Percentiles rank a stretch among this genome's conserved stretches.
Conservation (phyloP, 495 filamentous ascomycete species). For the Talaromyces stipitatus region DNA sequence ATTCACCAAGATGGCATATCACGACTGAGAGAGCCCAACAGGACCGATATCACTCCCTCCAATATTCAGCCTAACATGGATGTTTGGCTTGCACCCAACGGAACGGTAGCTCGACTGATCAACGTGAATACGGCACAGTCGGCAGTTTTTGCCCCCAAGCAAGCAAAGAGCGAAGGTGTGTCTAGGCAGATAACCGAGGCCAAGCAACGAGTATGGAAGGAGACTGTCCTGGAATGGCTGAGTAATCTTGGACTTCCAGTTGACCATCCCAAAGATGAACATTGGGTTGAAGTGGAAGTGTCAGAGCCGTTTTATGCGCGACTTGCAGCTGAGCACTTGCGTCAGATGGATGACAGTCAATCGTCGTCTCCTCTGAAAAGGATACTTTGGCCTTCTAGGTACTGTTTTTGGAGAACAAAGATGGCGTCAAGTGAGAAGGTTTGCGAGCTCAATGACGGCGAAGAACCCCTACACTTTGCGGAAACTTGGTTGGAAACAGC, state of each 20-base stretch:
- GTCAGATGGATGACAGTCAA: conserved; percentile 25
- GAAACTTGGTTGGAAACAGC: conserved; percentile 56
- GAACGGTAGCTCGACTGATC: conserved; percentile 38
- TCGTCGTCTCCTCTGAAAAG: conserved; percentile 35
- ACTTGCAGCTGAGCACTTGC: conserved; percentile 30
- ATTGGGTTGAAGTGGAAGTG: conserved; percentile 40
- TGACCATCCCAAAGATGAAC: conserved; percentile 25
- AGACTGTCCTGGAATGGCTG: conserved; percentile 33
- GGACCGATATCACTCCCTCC: conserved; percentile 12
- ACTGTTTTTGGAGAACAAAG: conserved; percentile 33
- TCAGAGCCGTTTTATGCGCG: conserved; percentile 40
- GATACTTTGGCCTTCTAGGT: conserved; percentile 41
- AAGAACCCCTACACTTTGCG: conserved; percentile 59
- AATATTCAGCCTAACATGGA: conserved; percentile 24
- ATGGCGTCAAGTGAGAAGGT: conserved; percentile 11
- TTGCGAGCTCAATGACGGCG: conserved; percentile 5
- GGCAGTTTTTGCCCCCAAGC: conserved; percentile 16
- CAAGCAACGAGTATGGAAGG: conserved; percentile 30
- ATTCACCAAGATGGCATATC: conserved; percentile 30
- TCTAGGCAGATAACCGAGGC: not conserved
- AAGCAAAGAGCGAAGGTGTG: conserved; percentile 7
- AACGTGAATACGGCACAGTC: conserved; percentile 16
- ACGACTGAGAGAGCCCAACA: conserved; percentile 20
- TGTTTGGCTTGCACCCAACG: conserved; percentile 45
- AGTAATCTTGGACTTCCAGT: conserved; percentile 30